phyloP scores from a whole-genome alignment of 192 early-diverging fungal species.

The Irineochytrium annulatum region DNA sequence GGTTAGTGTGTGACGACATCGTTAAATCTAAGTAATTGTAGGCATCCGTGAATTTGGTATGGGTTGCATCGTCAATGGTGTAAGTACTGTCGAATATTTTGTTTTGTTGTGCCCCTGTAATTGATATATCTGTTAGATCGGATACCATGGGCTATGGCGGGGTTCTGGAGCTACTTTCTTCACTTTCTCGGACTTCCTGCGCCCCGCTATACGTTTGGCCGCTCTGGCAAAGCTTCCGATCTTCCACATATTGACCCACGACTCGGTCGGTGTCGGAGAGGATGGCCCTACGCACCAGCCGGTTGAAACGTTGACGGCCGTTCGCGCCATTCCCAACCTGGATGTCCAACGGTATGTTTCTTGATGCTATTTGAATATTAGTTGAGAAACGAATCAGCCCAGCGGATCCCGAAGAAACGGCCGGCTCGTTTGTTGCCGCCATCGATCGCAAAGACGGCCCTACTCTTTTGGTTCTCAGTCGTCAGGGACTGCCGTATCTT shows the following conservation, averaged over 20 bases:
- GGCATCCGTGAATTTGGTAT: conserved; percentile 95
- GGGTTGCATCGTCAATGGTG: conserved; percentile 81
- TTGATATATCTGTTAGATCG: conserved; percentile 11
- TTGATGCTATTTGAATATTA: neutral
- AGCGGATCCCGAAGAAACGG: conserved; percentile 47
- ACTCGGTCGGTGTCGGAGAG: conserved; percentile 97
- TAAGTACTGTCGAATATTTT: conserved; percentile 49
- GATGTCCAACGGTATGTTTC: conserved; percentile 19
- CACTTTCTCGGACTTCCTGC: conserved; percentile 59
- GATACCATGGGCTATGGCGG: conserved; percentile 26
- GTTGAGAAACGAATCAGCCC: neutral
- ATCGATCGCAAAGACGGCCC: conserved; percentile 67
- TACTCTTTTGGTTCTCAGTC: conserved; percentile 80
- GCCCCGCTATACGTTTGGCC: conserved; percentile 79
- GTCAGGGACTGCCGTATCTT: conserved; percentile 93
- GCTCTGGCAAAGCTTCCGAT: conserved; percentile 87
- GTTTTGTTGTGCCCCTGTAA: neutral
- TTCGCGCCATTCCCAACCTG: conserved; percentile 88
- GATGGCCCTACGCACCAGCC: conserved; percentile 99
- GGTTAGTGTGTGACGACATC: neutral
- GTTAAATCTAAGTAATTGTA: neutral
- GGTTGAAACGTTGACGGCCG: conserved; percentile 85
- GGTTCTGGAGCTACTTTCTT: conserved; percentile 68
- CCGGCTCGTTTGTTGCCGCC: conserved; percentile 83
- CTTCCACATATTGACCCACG: conserved; percentile 98